Evolutionary conservation across 345 rosid genomes (phyloP).

Genomic region (Noccaea caerulescens): DNA sequence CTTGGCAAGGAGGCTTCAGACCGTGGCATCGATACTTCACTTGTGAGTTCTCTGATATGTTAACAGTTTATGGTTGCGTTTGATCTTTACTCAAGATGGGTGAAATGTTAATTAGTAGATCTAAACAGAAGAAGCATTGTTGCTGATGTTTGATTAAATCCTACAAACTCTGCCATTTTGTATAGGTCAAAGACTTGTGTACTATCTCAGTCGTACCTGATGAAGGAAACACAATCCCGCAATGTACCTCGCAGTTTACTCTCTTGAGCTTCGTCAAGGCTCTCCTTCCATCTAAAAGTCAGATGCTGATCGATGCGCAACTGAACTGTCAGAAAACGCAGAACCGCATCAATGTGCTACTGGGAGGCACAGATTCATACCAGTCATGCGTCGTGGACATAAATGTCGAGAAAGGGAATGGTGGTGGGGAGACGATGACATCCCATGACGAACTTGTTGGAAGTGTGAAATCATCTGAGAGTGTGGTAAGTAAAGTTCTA

Average conservation of each 20-base stretch:
- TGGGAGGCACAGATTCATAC: conserved; percentile 59
- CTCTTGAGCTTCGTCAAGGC: conserved; percentile 71
- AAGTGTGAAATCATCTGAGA: conserved; percentile 56
- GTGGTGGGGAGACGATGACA: conserved; percentile 42
- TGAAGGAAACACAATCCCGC: conserved; percentile 50
- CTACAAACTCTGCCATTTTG: conserved; percentile 26
- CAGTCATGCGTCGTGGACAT: conserved; percentile 71
- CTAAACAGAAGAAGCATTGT: conserved; percentile 53
- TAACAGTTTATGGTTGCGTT: background rate
- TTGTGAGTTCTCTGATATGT: conserved; percentile 44
- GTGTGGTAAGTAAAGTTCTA: conserved; percentile 47
- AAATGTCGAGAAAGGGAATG: conserved; percentile 61
- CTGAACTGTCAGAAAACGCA: conserved; percentile 53
- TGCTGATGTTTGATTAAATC: conserved; percentile 45
- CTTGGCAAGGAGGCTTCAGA: conserved; percentile 57
- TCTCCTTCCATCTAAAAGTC: conserved; percentile 60
- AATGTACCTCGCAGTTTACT: conserved; percentile 51
- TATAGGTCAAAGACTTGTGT: conserved; percentile 66
- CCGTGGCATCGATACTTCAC: conserved; percentile 47
- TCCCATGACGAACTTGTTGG: conserved; percentile 52
- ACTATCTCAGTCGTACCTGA: conserved; percentile 71
- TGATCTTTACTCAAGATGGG: background rate
- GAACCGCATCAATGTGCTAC: conserved; percentile 64
- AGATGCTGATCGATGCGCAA: conserved; percentile 57
- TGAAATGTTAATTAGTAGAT: background rate